phyloP scores from a whole-genome alignment of 352 stramenopile genomes.

The Pythium utonaiense region DNA sequence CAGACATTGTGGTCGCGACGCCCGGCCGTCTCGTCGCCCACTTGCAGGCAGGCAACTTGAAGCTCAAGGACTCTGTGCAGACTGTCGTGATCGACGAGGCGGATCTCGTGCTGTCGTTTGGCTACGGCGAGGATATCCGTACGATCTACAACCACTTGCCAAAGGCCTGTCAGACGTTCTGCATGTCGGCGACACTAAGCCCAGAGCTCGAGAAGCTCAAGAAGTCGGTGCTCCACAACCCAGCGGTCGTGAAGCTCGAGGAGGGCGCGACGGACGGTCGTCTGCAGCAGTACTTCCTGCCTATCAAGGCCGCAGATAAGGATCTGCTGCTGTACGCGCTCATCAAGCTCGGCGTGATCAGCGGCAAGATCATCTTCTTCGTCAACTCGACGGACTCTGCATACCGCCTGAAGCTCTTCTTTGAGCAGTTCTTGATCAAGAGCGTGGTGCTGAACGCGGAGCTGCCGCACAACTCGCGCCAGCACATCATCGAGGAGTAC shows the following conservation, averaged over 20 bases:
- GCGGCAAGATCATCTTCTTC: slow-evolving; percentile 98
- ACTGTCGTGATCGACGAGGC: slow-evolving; percentile 98
- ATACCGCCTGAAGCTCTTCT: slow-evolving; percentile 98
- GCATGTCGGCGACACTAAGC: slow-evolving; percentile 98
- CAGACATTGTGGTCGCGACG: slow-evolving; percentile 94
- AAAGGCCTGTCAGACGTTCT: slow-evolving; percentile 98
- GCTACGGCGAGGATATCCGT: slow-evolving; percentile 91
- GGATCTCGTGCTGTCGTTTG: slow-evolving; percentile 98
- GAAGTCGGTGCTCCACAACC: slow-evolving; percentile 95
- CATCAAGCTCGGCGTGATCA: slow-evolving; percentile 96
- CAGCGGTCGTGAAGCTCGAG: slow-evolving; percentile 96
- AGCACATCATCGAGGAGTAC: slow-evolving; percentile 96
- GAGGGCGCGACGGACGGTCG: slow-evolving; percentile 87
- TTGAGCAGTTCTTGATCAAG: slow-evolving; percentile 99
- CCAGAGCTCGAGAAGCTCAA: slow-evolving; percentile 96
- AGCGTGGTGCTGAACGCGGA: slow-evolving; percentile 98
- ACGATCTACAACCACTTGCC: slow-evolving; percentile 93
- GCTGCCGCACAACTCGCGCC: slow-evolving; percentile 95
- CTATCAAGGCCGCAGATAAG: slow-evolving; percentile 90
- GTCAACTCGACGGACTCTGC: slow-evolving; percentile 94
- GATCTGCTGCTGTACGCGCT: slow-evolving; percentile 97
- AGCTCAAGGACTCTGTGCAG: slow-evolving; percentile 89
- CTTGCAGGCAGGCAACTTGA: slow-evolving; percentile 74
- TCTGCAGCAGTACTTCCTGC: slow-evolving; percentile 96
- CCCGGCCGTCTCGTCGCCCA: slow-evolving; percentile 92